A percentile compares a stretch with the other conserved stretches of the same genome.
Evolutionary conservation across 345 rosid genomes (phyloP).

Genomic region (Boechera retrofracta): DNA sequence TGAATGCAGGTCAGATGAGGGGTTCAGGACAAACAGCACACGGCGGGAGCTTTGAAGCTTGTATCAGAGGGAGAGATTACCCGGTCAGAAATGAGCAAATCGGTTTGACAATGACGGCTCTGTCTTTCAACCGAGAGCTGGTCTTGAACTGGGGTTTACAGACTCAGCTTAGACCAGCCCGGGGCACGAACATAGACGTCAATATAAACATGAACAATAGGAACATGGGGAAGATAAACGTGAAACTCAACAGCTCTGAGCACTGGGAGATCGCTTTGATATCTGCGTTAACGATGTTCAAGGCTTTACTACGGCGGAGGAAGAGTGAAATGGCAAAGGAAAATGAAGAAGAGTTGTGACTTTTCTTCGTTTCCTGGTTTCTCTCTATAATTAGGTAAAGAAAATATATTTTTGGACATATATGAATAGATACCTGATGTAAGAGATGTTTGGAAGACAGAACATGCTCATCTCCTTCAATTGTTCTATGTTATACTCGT

Average conservation of each 20-base stretch:
- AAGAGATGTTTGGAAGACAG: conserved; percentile 19
- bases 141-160: conserved; percentile 76
- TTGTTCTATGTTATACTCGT: conserved; percentile 21
- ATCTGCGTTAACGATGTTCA: conserved; percentile 60
- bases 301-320: conserved; percentile 59
- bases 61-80: conserved; percentile 77
- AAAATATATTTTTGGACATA: conserved; percentile 16
- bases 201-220: conserved; percentile 72
- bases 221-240: conserved; percentile 72
- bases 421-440: conserved; percentile 32
- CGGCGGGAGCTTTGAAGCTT: conserved; percentile 79
- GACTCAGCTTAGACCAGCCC: conserved; percentile 64
- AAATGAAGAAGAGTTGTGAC: conserved; percentile 53
- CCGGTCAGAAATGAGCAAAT: conserved; percentile 69
- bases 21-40: conserved; percentile 67
- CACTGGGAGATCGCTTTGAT: conserved; percentile 69
- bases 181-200: conserved; percentile 58
- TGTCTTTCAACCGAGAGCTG: conserved; percentile 70
- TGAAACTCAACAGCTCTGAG: conserved; percentile 74
- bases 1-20: conserved; percentile 70
- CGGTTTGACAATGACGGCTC: conserved; percentile 63
- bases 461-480: conserved; percentile 28
- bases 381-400: conserved; percentile 20
- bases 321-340: conserved; percentile 45
- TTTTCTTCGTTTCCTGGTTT: conserved; percentile 9